Evolutionary conservation across 1,139 yeast genomes (phyloP).

Genomic region (Kodamaea sp.): DNA sequence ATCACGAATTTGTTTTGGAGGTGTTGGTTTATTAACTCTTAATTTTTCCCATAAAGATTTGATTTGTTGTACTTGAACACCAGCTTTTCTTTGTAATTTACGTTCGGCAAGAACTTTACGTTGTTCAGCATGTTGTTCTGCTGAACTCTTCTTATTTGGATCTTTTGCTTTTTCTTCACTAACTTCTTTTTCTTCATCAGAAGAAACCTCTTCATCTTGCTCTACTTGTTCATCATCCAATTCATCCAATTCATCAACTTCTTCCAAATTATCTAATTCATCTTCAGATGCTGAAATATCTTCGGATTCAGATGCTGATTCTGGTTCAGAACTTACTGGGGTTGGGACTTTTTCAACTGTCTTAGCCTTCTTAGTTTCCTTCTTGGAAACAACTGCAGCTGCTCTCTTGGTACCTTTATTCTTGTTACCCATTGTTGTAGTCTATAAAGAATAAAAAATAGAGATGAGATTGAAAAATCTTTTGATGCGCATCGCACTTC

Average conservation of each 20-base stretch:
- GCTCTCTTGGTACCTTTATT: slow-evolving; percentile 35
- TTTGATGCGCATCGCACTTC: too few species aligned
- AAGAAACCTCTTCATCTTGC: slow-evolving; percentile 14
- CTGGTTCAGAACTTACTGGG: slow-evolving; percentile 15
- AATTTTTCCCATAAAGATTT: slow-evolving; percentile 88
- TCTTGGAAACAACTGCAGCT: slow-evolving; percentile 14
- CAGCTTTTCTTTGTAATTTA: slow-evolving; percentile 81
- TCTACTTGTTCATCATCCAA: slow-evolving; percentile 17
- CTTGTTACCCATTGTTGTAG: slow-evolving; percentile 22
- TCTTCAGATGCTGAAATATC: slow-evolving; percentile 19
- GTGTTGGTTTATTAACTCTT: slow-evolving; percentile 80
- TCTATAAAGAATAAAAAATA: background rate
- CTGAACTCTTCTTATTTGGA: slow-evolving; percentile 50
- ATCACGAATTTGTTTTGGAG: slow-evolving; percentile 74
- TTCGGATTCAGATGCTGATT: slow-evolving; percentile 16
- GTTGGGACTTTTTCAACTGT: slow-evolving; percentile 14
- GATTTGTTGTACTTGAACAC: slow-evolving; percentile 78
- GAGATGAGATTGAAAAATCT: background rate
- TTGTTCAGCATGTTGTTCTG: slow-evolving; percentile 81
- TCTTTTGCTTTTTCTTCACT: slow-evolving; percentile 20
- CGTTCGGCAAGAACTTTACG: slow-evolving; percentile 75
- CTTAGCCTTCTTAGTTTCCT: slow-evolving; percentile 25
- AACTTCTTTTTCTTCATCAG: slow-evolving; percentile 13
- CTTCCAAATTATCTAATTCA: slow-evolving; percentile 20
- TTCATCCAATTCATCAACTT: slow-evolving; percentile 16